Evolutionary conservation across 768 basidiomycete genomes (phyloP).

Genomic region (Collybia mongolica): DNA sequence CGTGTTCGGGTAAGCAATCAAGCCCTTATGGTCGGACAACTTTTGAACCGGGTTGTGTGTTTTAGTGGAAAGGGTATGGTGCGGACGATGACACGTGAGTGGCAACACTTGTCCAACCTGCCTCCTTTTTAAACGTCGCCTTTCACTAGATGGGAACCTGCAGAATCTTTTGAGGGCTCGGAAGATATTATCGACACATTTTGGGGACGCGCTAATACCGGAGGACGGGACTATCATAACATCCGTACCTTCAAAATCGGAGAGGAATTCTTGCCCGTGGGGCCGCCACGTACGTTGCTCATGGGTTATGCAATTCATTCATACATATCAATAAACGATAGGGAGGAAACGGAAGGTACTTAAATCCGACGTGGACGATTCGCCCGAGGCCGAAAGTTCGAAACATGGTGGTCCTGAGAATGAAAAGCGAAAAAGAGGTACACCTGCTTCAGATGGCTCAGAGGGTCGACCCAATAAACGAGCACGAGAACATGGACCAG

Average conservation of each 20-base stretch:
- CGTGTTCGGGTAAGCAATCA: conserved; percentile 49
- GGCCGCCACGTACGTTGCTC: conserved; percentile 53
- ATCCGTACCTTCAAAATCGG: conserved; percentile 48
- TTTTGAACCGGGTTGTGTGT: conserved; percentile 3
- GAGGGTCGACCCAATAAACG: conserved; percentile 16
- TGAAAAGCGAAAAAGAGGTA: conserved; percentile 6
- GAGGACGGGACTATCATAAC: conserved; percentile 49
- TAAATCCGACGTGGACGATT: neutral
- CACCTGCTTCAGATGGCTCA: neutral
- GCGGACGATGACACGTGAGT: conserved; percentile 59
- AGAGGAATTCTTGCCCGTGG: conserved; percentile 53
- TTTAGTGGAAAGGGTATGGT: conserved; percentile 64
- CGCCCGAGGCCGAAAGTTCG: conserved; percentile 10
- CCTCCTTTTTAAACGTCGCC: neutral
- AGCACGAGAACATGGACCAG: conserved; percentile 4
- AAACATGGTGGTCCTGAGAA: conserved; percentile 9
- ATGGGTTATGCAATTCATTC: neutral
- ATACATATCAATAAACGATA: conserved; percentile 15
- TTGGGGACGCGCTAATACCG: conserved; percentile 46
- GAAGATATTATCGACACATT: conserved; percentile 54
- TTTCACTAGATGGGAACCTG: conserved; percentile 62
- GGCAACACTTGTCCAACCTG: no score
- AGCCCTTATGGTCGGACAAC: neutral
- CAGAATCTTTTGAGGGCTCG: conserved; percentile 55
- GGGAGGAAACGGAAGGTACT: conserved; percentile 13